These are phyloP conservation scores for Geotrichum histeridarum DNA, from an alignment of 1,139 yeast species.

Conservation along the genomic window DNA sequence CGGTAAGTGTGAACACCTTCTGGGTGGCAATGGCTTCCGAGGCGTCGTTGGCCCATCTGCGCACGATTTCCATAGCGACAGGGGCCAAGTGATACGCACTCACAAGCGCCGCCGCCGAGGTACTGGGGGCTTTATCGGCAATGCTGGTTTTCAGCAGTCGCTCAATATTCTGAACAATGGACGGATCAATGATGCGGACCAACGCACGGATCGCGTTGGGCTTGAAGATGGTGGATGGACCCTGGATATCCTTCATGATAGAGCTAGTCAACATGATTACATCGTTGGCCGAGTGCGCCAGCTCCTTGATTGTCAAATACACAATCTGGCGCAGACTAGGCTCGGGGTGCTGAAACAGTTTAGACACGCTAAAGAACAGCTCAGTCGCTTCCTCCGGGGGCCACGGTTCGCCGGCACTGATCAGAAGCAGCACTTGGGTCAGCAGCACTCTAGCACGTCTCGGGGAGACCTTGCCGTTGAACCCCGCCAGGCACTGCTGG, in stretches of 20 bases:
- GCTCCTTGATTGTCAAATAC: slow-evolving; percentile 87
- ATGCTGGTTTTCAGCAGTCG: slow-evolving; percentile 87
- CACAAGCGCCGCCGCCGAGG: slow-evolving; percentile 87
- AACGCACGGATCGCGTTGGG: slow-evolving; percentile 94
- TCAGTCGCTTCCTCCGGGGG: slow-evolving; percentile 88
- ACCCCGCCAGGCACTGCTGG: slow-evolving; percentile 90
- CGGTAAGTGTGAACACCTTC: slow-evolving; percentile 50
- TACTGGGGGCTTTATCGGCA: slow-evolving; percentile 83
- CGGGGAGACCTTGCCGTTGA: slow-evolving; percentile 88
- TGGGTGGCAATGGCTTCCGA: slow-evolving; percentile 79
- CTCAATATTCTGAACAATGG: slow-evolving; percentile 92
- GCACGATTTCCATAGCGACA: slow-evolving; percentile 83
- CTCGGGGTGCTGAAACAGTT: slow-evolving; percentile 89
- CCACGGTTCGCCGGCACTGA: slow-evolving; percentile 81
- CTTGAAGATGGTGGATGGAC: slow-evolving; percentile 70
- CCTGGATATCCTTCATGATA: slow-evolving; percentile 94
- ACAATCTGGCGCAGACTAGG: slow-evolving; percentile 89
- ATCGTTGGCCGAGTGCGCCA: slow-evolving; percentile 78
- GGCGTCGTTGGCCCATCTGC: slow-evolving; percentile 89
- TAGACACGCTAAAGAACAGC: slow-evolving; percentile 87
- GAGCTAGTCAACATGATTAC: slow-evolving; percentile 96
- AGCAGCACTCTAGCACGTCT: slow-evolving; percentile 72
- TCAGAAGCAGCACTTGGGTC: slow-evolving; percentile 58
- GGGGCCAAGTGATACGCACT: slow-evolving; percentile 87
- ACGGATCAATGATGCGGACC: slow-evolving; percentile 81